Evolutionary conservation across 2,329 filamentous ascomycete genomes (phyloP), one percentile per base, ranked within the genome.

Genomic region (Paecilomyces fulvus): DNA sequence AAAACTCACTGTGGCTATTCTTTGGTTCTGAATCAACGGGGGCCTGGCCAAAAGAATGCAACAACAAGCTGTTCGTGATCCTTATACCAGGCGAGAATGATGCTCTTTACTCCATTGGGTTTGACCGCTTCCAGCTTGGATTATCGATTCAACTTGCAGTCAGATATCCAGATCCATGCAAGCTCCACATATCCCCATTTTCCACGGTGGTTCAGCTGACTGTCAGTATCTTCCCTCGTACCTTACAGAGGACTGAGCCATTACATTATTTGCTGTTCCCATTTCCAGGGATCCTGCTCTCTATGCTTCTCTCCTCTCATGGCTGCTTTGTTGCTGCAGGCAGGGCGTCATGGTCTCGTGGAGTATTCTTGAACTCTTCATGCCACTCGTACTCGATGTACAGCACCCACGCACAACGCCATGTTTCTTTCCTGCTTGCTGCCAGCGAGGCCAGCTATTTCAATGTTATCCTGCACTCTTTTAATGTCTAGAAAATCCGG

Each of bases 291-390:
- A 55, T 54, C 14, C 48, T 33, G n/a, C 48, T 28, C 52, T 57
- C 33, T 55, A 25, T 37, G 20, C 7, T 51, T 28, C 30, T 28
- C n/a, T 51, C 21, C 20, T 30, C 48, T 25, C 21, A 30, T 30
- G 37, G 10, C 48, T 30, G 28, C 30, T 33, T 46, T 51, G 49
- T 49, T 52, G 46, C 52, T 49, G 25, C 48, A 48, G 56, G 54
- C 54, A 60, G 54, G 55, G 54, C 58, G 57, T 61, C 60, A 65
- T 67, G 64, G 63, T 67, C 61, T 63, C 64, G 61, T 68, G 65
- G 65, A 62, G 60, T 58, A 55, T 48, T 55, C 30, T 58, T 63
- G 63, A 60, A 58, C 53, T 56, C 51, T 53, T 30, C 57, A 58
- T 60, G 51, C 51, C 31, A 53, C 48, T 55, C 58, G 56, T 56